A percentile compares a stretch with the other conserved stretches of the same genome.
These are phyloP conservation scores for Ceratocystis colombiana DNA, from an alignment of 2,329 filamentous ascomycete species.

Conservation along the genomic window DNA sequence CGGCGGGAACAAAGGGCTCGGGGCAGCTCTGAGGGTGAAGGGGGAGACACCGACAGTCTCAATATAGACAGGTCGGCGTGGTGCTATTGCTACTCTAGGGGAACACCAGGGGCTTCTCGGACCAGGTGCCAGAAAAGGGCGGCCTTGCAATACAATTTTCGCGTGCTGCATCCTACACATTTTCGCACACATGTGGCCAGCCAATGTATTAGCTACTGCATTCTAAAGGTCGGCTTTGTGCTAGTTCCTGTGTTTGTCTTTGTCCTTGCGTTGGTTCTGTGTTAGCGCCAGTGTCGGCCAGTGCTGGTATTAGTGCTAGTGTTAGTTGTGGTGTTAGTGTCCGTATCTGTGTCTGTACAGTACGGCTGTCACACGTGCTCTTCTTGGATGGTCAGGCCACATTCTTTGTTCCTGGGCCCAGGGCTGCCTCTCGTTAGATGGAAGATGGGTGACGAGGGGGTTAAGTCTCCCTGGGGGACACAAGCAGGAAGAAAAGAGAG, in stretches of 20 bases:
- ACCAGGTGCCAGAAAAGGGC: not conserved
- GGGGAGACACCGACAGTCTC: no score
- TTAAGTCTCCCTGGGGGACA: not conserved
- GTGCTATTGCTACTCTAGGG: not conserved
- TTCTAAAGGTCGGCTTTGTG: not conserved
- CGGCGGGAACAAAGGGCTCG: no score
- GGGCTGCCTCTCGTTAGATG: not conserved
- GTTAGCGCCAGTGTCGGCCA: no score
- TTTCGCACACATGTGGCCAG: not conserved
- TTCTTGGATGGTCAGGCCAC: not conserved
- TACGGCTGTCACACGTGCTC: not conserved
- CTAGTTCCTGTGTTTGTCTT: not conserved
- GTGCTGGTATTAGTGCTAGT: not conserved
- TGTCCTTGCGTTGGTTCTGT: no score
- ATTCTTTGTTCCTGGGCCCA: not conserved
- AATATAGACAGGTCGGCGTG: not conserved
- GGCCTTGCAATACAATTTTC: not conserved
- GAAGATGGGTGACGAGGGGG: not conserved
- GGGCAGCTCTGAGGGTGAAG: no score
- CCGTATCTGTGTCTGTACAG: not conserved
- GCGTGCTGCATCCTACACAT: conserved; percentile 1
- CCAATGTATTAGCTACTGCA: conserved; percentile 12
- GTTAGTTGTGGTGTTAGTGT: no score
- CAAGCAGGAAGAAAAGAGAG: not conserved
- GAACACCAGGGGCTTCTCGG: not conserved